phyloP scores from a whole-genome alignment of 2,329 filamentous ascomycete genomes.

The Botrytis elliptica region DNA sequence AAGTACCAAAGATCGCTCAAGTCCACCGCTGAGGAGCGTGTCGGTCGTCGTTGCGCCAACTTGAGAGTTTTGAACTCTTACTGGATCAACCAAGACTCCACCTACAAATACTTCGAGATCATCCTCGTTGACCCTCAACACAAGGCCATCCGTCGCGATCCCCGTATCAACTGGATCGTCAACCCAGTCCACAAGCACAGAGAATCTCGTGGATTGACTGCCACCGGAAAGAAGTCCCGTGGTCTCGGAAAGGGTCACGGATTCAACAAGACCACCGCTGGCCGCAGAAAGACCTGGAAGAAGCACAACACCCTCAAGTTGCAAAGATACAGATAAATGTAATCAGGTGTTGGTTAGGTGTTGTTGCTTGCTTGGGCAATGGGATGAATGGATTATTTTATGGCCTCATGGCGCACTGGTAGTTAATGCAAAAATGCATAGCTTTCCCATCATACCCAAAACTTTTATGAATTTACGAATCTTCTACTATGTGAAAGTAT shows the following conservation, averaged over 20 bases:
- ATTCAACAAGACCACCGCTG: constrained; percentile 97
- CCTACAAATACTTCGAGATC: constrained; percentile 99
- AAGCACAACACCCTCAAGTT: constrained; percentile 98
- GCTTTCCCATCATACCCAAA: constrained; percentile 27
- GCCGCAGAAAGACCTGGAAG: constrained; percentile 99
- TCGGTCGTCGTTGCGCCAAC: constrained; percentile 98
- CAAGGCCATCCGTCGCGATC: constrained; percentile 99
- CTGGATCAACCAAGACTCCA: constrained; percentile 99
- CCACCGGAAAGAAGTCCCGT: constrained; percentile 99
- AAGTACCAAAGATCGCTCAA: constrained; percentile 99
- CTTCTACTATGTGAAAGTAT: constrained; percentile 19
- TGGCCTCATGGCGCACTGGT: constrained; percentile 23
- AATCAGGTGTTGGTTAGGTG: constrained; percentile 33
- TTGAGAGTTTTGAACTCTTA: constrained; percentile 99
- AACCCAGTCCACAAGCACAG: constrained; percentile 99
- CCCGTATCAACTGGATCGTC: constrained; percentile 99
- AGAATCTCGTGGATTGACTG: constrained; percentile 93
- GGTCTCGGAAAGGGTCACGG: constrained; percentile 99
- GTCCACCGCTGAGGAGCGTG: constrained; percentile 98
- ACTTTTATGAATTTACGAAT: constrained; percentile 27
- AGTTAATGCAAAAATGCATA: constrained; percentile 30
- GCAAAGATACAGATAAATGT: constrained; percentile 87
- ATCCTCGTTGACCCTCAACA: constrained; percentile 99
- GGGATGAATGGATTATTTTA: constrained; percentile 31
- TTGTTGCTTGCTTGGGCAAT: constrained; percentile 31